phyloP scores from a whole-genome alignment of 768 basidiomycete species.

The Lentinula sp. region DNA sequence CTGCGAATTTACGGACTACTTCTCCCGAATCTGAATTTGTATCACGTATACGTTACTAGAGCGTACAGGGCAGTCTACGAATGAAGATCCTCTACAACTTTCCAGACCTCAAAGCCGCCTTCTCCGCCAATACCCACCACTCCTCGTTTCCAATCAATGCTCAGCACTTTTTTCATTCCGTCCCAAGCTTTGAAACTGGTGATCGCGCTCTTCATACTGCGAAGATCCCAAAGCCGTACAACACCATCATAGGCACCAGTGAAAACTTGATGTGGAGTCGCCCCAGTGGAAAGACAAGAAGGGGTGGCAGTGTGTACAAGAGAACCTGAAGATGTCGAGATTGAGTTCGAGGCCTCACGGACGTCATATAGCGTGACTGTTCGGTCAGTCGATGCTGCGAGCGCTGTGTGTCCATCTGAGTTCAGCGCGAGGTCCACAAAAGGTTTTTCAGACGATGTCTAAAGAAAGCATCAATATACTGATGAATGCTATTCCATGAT shows the following conservation, averaged over 20 bases:
- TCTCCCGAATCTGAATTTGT: too few species aligned
- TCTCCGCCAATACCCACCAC: slow-evolving; percentile 58
- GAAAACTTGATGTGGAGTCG: slow-evolving; percentile 45
- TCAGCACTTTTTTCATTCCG: slow-evolving; percentile 49
- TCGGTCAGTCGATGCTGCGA: slow-evolving; percentile 71
- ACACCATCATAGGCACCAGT: slow-evolving; percentile 77
- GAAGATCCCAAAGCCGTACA: slow-evolving; percentile 73
- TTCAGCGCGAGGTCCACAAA: slow-evolving; percentile 60
- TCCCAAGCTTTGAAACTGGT: slow-evolving; percentile 60
- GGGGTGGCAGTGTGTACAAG: slow-evolving; percentile 64
- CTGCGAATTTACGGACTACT: too few species aligned
- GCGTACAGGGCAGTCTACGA: not conserved
- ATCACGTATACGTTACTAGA: too few species aligned
- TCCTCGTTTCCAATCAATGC: slow-evolving; percentile 52
- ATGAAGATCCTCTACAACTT: slow-evolving; percentile 32
- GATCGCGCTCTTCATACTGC: slow-evolving; percentile 61
- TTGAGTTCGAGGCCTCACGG: slow-evolving; percentile 32
- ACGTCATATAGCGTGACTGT: slow-evolving; percentile 69
- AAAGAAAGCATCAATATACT: not conserved
- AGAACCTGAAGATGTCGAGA: slow-evolving; percentile 28
- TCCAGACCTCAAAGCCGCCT: slow-evolving; percentile 63
- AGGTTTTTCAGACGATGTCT: slow-evolving; percentile 70
- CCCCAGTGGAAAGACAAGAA: slow-evolving; percentile 44
- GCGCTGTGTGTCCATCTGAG: slow-evolving; percentile 33
- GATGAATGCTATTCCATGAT: not conserved